Base-by-base conservation (phyloP, 371 early-diverging fungal genomes). In the Actinomucor elegans region DNA sequence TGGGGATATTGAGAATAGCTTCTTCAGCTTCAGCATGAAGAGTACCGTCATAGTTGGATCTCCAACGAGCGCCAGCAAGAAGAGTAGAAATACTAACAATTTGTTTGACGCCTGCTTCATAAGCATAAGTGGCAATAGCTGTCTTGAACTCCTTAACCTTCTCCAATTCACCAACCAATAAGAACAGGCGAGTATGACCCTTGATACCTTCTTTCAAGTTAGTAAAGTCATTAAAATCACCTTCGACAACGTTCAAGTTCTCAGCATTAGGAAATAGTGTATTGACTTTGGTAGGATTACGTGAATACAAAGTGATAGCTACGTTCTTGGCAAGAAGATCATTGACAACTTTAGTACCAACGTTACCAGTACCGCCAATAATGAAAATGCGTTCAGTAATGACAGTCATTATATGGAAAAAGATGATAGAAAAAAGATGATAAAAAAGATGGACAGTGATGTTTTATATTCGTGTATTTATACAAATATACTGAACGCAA, bases 291-390 rank as follows among this genome's bases (percentile, higher is more conserved):
- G 29, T 34, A 17, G 59, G 57, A n/a, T 52, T 55, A 32, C 70
- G 64, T n/a, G 60, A 54, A 38, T 53, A 53, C 1, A 66, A 17
- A 2, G 72, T 72, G 3, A 63, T 48, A 1, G 40, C 17, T 1
- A 47, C 50, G 2, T 44, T 38, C 3, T 58, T 48, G 8, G 40
- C 45, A 5, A 62, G 27, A 1, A 73, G 47, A 12, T 58, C 58
- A 12, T 41, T 12, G 0, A 64, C 65, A 18, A 40, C 21, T 5
- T 34, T 45, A 4, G 27, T 20, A 10, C 69, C 73, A 48, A 64
- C 52, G n/a, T 67, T 57, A 26, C 70, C 73, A 14, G 73, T 67
- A 15, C 57, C 69, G 4, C 73, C 69, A 21, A 73, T 17, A 20
- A 73, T 36, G 36, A 55, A 69, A 3, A 69, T 44, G 2, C 50